Evolutionary conservation across 805 yeast genomes (phyloP).

Genomic region (Barnettozyma populi): DNA sequence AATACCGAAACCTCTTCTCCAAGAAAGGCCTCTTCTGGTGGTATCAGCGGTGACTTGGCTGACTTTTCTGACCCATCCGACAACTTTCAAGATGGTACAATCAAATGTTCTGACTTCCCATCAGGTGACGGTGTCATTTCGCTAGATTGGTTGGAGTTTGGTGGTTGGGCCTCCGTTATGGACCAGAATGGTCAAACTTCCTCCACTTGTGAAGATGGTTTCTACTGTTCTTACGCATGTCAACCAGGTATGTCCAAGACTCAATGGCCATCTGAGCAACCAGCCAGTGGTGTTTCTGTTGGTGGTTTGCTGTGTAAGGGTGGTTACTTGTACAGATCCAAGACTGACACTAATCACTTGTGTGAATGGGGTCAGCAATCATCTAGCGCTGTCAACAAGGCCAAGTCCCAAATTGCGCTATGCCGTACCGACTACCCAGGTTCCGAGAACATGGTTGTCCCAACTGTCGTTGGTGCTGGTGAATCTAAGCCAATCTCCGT

Average conservation of each 20-base stretch:
- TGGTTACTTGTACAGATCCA: slow-evolving; percentile 82
- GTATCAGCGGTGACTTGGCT: slow-evolving; percentile 51
- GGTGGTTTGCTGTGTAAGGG: slow-evolving; percentile 88
- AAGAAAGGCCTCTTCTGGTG: slow-evolving; percentile 29
- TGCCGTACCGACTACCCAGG: slow-evolving; percentile 99
- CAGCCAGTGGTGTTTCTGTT: slow-evolving; percentile 80
- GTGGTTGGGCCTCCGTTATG: slow-evolving; percentile 76
- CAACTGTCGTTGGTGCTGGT: slow-evolving; percentile 78
- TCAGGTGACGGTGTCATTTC: slow-evolving; percentile 79
- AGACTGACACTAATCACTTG: slow-evolving; percentile 57
- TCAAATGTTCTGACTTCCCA: slow-evolving; percentile 67
- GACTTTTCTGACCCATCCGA: slow-evolving; percentile 51
- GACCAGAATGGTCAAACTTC: slow-evolving; percentile 51
- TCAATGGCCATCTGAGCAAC: slow-evolving; percentile 92
- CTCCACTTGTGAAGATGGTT: slow-evolving; percentile 77
- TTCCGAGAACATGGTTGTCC: slow-evolving; percentile 96
- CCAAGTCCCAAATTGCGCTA: slow-evolving; percentile 67
- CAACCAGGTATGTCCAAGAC: slow-evolving; percentile 99
- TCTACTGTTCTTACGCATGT: slow-evolving; percentile 96
- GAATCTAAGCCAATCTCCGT: slow-evolving; percentile 61
- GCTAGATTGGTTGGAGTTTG: slow-evolving; percentile 65
- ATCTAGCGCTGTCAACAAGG: slow-evolving; percentile 63
- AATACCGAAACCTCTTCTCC: slow-evolving; percentile 18
- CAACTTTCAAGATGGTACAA: slow-evolving; percentile 64
- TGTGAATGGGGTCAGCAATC: slow-evolving; percentile 83